Base-by-base conservation (phyloP, 2,329 filamentous ascomycete genomes). In the Gnomoniopsis smithogilvyi region DNA sequence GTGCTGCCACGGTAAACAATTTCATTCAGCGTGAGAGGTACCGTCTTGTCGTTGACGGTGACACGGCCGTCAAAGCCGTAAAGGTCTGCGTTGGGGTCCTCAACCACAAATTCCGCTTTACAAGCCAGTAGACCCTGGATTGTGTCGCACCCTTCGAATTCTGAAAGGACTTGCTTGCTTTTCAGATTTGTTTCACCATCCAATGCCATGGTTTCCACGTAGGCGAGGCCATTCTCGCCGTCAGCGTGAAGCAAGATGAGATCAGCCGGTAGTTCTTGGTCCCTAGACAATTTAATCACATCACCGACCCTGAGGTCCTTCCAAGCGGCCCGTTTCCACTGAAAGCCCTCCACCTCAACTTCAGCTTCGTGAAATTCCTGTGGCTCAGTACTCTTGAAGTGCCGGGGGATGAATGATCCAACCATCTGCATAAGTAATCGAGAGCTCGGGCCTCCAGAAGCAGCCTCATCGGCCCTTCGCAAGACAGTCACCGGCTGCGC, bases 1-100 rank as follows among this genome's bases (percentile, higher is more conserved):
- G 93, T 84, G 67, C 91, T 95, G 45, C 93, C 93, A 51, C 93
- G 88, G 71, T 96, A 96, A 6, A 96, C 78, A 54, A 97, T 86
- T 66, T 96, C 90, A 58, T 85, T 89, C 45, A 91, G 85, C 0
- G 91, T 96, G 64, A 97, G 76, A 0, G 93, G 92, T 3, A 72
- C 76, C 38, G 80, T 85, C 66, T 85, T 80, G 3, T 72, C 83
- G 24, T 78, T 72, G 17, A 89, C 74, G 0, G 80, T 81, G 2
- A 91, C 82, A 54, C 83, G 84, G 15, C 90, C 90, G 62, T 92
- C 85, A 65, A 92, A 93, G 59, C 82, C 86, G 75, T 92, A 92
- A 1, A 94, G 78, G 65, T 93, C 85, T 7, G 87, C 81, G 64
- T 92, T 93, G 0, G 90, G 90, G 63, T 93, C 88, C 68, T 94